phyloP scores from a whole-genome alignment of 2,329 filamentous ascomycete genomes.

The Cyclaneusma minus region DNA sequence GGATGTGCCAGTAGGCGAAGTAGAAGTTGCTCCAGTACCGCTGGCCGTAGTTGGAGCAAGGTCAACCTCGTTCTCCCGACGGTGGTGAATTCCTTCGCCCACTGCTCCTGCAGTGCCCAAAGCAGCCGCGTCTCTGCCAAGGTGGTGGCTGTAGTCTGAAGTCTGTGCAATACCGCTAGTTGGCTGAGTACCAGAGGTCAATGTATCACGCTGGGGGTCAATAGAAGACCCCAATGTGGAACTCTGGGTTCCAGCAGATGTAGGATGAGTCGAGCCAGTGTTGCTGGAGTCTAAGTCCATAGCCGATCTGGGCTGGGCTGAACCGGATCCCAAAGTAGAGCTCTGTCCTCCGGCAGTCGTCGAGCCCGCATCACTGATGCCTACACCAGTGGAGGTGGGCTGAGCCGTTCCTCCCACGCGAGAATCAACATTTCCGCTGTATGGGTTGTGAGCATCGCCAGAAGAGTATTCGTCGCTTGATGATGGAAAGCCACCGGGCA shows the following conservation, averaged over 20 bases:
- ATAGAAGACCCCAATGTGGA: too few relatives aligned
- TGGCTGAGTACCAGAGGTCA: too few relatives aligned
- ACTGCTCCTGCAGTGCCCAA: conserved; percentile 7
- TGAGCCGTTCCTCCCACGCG: not conserved
- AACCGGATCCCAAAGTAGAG: conserved; percentile 1
- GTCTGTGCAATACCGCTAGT: too few relatives aligned
- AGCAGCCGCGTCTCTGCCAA: conserved; percentile 7
- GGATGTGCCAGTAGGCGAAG: too few relatives aligned
- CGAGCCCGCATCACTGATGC: too few relatives aligned
- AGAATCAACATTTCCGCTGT: conserved; percentile 1
- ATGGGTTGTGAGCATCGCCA: too few relatives aligned
- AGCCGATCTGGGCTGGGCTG: not conserved
- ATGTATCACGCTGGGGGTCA: too few relatives aligned
- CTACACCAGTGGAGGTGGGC: not conserved
- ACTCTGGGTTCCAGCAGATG: too few relatives aligned
- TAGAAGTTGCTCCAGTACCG: not conserved
- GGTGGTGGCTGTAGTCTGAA: conserved; percentile 3
- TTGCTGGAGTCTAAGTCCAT: too few relatives aligned
- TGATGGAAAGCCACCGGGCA: too few relatives aligned
- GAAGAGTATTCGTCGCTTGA: too few relatives aligned
- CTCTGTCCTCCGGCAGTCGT: conserved; percentile 1
- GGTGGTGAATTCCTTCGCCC: conserved; percentile 7
- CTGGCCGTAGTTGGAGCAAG: not conserved
- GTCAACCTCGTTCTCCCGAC: conserved; percentile 5
- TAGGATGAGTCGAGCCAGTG: too few relatives aligned